These are phyloP conservation scores for Mrakiaceae sp. DNA, from an alignment of 1,284 basidiomycete species.

Conservation along the genomic window DNA sequence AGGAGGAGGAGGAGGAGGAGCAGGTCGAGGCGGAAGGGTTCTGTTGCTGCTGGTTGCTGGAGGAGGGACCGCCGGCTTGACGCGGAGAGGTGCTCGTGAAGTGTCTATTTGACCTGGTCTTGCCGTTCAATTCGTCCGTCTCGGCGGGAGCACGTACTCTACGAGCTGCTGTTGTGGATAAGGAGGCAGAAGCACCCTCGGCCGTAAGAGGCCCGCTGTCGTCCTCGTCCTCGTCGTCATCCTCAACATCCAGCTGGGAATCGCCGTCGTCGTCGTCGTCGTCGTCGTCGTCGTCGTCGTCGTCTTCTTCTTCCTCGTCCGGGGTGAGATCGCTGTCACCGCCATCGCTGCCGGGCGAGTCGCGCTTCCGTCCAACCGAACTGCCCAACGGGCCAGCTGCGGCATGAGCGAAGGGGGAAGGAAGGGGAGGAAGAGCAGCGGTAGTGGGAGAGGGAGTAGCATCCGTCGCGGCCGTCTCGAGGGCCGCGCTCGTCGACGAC, in stretches of 20 bases:
- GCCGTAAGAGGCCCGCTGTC: background rate
- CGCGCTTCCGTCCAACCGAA: background rate
- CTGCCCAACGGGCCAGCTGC: background rate
- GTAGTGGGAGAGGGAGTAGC: background rate
- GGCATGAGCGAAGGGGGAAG: background rate
- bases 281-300: background rate
- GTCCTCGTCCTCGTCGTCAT: conserved; percentile 15
- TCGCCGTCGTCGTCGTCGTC: background rate
- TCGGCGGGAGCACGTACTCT: background rate
- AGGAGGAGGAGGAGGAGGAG: background rate
- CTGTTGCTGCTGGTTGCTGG: background rate
- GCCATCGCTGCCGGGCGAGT: conserved; percentile 9
- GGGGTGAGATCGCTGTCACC: conserved; percentile 14
- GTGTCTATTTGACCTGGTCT: background rate
- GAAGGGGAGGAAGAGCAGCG: background rate
- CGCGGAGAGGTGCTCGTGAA: background rate
- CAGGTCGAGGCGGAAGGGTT: background rate
- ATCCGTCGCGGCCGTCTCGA: background rate
- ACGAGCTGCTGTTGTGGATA: background rate
- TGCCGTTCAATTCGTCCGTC: background rate
- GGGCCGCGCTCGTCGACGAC: background rate
- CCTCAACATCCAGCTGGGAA: conserved; percentile 6
- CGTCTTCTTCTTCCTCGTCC: conserved; percentile 5
- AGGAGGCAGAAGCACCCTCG: background rate
- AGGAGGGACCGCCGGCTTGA: background rate